These are phyloP conservation scores for Yamadazyma sp. DNA, from an alignment of 1,139 yeast species.

Conservation along the genomic window DNA sequence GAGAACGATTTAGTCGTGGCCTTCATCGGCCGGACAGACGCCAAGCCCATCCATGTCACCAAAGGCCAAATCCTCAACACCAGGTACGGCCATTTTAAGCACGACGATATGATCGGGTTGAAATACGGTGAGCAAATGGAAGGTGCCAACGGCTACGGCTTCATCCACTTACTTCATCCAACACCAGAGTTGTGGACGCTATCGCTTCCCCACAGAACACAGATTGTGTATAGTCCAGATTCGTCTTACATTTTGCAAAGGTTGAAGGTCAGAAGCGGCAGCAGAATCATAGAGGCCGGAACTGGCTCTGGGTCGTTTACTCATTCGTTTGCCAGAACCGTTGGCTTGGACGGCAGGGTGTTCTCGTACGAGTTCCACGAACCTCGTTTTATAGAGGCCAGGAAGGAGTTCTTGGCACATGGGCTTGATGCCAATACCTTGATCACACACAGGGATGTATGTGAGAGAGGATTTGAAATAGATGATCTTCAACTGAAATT, in stretches of 20 bases:
- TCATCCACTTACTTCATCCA: constrained; percentile 84
- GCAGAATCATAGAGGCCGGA: constrained; percentile 91
- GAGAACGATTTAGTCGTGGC: constrained; percentile 87
- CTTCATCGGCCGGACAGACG: constrained; percentile 76
- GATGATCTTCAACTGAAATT: constrained; percentile 36
- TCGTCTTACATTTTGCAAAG: constrained; percentile 87
- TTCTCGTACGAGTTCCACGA: constrained; percentile 92
- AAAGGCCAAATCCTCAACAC: constrained; percentile 70
- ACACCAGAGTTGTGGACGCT: constrained; percentile 96
- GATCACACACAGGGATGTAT: constrained; percentile 90
- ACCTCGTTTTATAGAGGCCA: constrained; percentile 78
- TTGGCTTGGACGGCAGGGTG: constrained; percentile 59
- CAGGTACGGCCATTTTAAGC: constrained; percentile 85
- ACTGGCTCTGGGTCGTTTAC: constrained; percentile 97
- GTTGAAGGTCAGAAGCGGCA: constrained; percentile 69
- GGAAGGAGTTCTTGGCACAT: constrained; percentile 72
- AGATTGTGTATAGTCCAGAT: constrained; percentile 95
- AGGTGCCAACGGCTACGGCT: constrained; percentile 78
- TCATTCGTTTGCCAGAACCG: constrained; percentile 86
- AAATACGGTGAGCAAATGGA: constrained; percentile 85
- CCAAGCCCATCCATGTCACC: constrained; percentile 70
- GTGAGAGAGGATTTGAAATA: constrained; percentile 77
- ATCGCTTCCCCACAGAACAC: constrained; percentile 95
- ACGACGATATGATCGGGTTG: constrained; percentile 76
- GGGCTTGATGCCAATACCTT: constrained; percentile 52